Evolutionary conservation across 192 early-diverging fungal species (phyloP).

Genomic region (Coemansia sp.): DNA sequence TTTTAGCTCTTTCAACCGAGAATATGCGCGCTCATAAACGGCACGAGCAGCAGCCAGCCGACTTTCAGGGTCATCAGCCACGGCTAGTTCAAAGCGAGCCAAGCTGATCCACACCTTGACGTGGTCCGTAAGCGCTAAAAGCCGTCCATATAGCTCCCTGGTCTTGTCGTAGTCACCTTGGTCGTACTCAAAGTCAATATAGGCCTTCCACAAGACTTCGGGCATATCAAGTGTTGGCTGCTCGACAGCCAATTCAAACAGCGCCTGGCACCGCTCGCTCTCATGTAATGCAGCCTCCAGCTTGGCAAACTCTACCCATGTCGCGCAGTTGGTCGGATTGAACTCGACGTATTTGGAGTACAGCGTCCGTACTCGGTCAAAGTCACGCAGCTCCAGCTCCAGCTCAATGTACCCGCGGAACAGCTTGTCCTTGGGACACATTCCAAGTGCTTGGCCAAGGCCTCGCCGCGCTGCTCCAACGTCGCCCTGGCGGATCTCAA

Average conservation of each 20-base stretch:
- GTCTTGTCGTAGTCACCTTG: slow-evolving; percentile 81
- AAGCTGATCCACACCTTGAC: slow-evolving; percentile 97
- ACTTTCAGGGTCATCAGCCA: slow-evolving; percentile 16
- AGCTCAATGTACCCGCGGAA: slow-evolving; percentile 97
- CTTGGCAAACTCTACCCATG: slow-evolving; percentile 97
- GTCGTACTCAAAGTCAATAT: slow-evolving; percentile 91
- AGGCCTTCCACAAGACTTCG: slow-evolving; percentile 97
- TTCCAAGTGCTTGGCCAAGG: slow-evolving; percentile 83
- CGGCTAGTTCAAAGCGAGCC: slow-evolving; percentile 85
- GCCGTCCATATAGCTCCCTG: slow-evolving; percentile 75
- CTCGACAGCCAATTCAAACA: slow-evolving; percentile 88
- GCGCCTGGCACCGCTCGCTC: slow-evolving; percentile 74
- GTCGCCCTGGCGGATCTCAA: slow-evolving; percentile 79
- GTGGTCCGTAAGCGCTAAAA: slow-evolving; percentile 86
- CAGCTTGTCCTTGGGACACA: slow-evolving; percentile 86
- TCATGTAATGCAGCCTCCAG: slow-evolving; percentile 87
- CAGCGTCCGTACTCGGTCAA: slow-evolving; percentile 86
- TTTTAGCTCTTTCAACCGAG: slow-evolving; percentile 64
- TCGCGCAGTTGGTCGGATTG: slow-evolving; percentile 81
- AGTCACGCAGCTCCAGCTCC: slow-evolving; percentile 90
- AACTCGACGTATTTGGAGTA: slow-evolving; percentile 92
- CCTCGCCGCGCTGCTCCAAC: slow-evolving; percentile 71
- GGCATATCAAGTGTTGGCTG: slow-evolving; percentile 96
- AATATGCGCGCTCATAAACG: slow-evolving; percentile 76
- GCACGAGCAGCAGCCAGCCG: slow-evolving; percentile 60